phyloP scores from a whole-genome alignment of 768 basidiomycete genomes.

The Rhodosporidiobolus odoratus region DNA sequence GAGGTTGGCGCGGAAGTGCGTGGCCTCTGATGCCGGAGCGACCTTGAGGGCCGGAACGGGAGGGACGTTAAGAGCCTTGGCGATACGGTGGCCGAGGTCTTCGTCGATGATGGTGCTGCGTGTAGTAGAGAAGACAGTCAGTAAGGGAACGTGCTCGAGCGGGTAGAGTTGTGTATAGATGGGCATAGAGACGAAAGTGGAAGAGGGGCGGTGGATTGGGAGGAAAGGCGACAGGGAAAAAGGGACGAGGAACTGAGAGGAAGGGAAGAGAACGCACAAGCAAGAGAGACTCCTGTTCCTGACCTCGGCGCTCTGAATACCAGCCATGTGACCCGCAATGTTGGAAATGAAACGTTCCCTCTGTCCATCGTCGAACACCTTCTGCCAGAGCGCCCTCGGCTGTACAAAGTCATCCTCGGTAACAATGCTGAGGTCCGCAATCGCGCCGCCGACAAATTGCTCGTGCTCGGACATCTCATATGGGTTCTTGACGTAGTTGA shows the following conservation, averaged over 20 bases:
- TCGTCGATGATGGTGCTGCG: conserved; percentile 58
- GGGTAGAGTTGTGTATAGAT: not conserved
- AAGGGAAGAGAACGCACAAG: conserved; percentile 47
- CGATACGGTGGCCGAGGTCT: conserved; percentile 67
- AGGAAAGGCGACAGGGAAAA: not conserved
- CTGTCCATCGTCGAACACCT: conserved; percentile 47
- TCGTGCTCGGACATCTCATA: conserved; percentile 56
- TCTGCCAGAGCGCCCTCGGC: conserved; percentile 46
- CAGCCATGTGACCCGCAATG: conserved; percentile 48
- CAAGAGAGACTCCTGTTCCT: conserved; percentile 50
- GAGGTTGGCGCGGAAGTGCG: conserved; percentile 30
- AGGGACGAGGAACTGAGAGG: not conserved
- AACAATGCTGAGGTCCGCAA: conserved; percentile 56
- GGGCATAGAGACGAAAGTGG: too few relatives aligned
- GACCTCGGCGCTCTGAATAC: conserved; percentile 43
- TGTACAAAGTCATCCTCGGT: conserved; percentile 57
- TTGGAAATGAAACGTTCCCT: conserved; percentile 47
- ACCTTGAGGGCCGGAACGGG: conserved; percentile 21
- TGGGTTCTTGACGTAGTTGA: conserved; percentile 55
- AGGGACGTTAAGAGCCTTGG: conserved; percentile 61
- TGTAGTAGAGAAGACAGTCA: not conserved
- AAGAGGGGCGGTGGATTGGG: not conserved
- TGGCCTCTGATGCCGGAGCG: conserved; percentile 22
- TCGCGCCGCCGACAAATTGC: conserved; percentile 64
- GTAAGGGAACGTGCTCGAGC: too few relatives aligned